These are phyloP conservation scores for Metschnikowia gruessii DNA, from an alignment of 805 yeast genomes.

Conservation along the genomic window DNA sequence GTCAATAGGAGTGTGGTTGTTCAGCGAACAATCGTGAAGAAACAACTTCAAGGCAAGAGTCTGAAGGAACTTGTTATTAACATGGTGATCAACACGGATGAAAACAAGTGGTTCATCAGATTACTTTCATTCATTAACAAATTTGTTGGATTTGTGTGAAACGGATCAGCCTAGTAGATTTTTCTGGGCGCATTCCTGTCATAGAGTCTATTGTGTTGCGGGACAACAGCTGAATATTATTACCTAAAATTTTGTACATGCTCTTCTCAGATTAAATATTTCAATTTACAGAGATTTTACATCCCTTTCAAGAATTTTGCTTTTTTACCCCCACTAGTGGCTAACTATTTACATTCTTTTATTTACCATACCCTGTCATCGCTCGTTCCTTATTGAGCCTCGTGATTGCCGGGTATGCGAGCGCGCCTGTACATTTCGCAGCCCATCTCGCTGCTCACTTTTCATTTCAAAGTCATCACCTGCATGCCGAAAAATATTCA, in stretches of 20 bases:
- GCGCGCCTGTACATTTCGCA: slow-evolving; percentile 14
- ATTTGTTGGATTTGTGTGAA: slow-evolving; percentile 40
- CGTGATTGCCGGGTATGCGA: neutral
- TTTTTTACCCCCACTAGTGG: no score
- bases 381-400: neutral
- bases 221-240: slow-evolving; percentile 7
- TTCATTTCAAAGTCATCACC: slow-evolving; percentile 15
- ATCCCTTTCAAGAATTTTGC: neutral
- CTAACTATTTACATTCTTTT: no score
- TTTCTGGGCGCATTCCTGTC: neutral
- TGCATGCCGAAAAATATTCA: slow-evolving; percentile 18
- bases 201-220: slow-evolving; percentile 7
- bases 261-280: no score
- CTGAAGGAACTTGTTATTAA: slow-evolving; percentile 41
- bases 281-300: no score
- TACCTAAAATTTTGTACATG: neutral
- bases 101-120: slow-evolving; percentile 44
- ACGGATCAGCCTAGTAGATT: neutral
- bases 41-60: slow-evolving; percentile 23
- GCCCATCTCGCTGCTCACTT: slow-evolving; percentile 13
- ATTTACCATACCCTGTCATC: neutral
- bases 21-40: slow-evolving; percentile 37
- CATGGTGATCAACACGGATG: slow-evolving; percentile 41
- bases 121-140: slow-evolving; percentile 36
- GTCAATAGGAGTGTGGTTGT: slow-evolving; percentile 40